Percentiles rank a stretch among this genome's conserved stretches.
Evolutionary conservation across 2,329 filamentous ascomycete species (phyloP).

Genomic region (Clonostachys rosea): DNA sequence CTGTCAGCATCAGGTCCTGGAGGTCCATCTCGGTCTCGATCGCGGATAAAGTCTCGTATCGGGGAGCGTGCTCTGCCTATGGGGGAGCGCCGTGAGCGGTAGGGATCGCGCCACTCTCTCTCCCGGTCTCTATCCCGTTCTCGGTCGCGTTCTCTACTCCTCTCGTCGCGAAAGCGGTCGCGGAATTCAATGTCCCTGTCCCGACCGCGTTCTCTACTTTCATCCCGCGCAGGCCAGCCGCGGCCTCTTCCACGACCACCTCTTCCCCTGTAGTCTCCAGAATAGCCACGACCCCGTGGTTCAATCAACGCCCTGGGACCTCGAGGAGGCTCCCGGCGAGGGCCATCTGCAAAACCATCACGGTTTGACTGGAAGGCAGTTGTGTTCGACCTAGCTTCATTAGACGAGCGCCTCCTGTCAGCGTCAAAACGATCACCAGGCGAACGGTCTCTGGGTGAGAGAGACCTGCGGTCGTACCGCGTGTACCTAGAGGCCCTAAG

Average conservation of each 20-base stretch:
- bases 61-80: slow-evolving; percentile 59
- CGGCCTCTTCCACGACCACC: slow-evolving; percentile 50
- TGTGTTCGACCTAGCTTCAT: slow-evolving; percentile 50
- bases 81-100: slow-evolving; percentile 49
- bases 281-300: slow-evolving; percentile 63
- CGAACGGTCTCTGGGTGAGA: slow-evolving; percentile 65
- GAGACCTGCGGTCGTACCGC: slow-evolving; percentile 60
- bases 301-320: slow-evolving; percentile 78
- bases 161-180: slow-evolving; percentile 55
- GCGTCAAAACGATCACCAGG: slow-evolving; percentile 58
- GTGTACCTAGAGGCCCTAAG: slow-evolving; percentile 49
- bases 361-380: slow-evolving; percentile 57
- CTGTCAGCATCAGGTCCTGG: slow-evolving; percentile 63
- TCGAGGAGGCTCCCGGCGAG: slow-evolving; percentile 68
- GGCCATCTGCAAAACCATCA: slow-evolving; percentile 50
- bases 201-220: slow-evolving; percentile 55
- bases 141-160: slow-evolving; percentile 53
- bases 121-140: slow-evolving; percentile 43
- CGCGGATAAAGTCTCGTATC: slow-evolving; percentile 57
- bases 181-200: slow-evolving; percentile 57
- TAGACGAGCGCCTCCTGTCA: slow-evolving; percentile 66
- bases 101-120: slow-evolving; percentile 34
- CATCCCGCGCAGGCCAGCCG: slow-evolving; percentile 53
- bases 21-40: slow-evolving; percentile 50
- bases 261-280: slow-evolving; percentile 55